These are phyloP conservation scores for Pestalotiopsis fici DNA, from an alignment of 2,329 filamentous ascomycete genomes.

Conservation along the genomic window DNA sequence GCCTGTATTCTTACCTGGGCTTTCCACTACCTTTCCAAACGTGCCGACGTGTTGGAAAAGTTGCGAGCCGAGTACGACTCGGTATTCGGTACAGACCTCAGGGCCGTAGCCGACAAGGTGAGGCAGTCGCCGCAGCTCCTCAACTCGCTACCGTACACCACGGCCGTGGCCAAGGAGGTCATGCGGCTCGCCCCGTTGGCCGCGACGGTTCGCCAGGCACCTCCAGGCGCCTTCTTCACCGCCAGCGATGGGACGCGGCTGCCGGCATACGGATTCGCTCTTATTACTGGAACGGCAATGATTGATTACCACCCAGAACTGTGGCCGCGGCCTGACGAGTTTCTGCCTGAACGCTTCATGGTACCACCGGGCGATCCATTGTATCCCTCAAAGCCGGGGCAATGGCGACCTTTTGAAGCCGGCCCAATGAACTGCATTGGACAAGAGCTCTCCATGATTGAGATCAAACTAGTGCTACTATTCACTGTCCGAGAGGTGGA, in stretches of 20 bases:
- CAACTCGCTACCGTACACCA: slow-evolving; percentile 51
- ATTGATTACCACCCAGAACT: slow-evolving; percentile 32
- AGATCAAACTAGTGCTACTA: slow-evolving; percentile 30
- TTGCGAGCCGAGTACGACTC: not conserved
- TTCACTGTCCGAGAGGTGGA: slow-evolving; percentile 22
- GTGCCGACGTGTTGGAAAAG: not conserved
- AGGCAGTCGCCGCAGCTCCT: slow-evolving; percentile 41
- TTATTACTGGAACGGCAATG: slow-evolving; percentile 17
- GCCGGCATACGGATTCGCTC: slow-evolving; percentile 32
- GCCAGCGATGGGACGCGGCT: slow-evolving; percentile 36
- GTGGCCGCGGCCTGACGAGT: slow-evolving; percentile 38
- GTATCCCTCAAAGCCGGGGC: slow-evolving; percentile 24
- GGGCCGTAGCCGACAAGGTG: slow-evolving; percentile 35
- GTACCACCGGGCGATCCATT: slow-evolving; percentile 18
- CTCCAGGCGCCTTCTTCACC: slow-evolving; percentile 33
- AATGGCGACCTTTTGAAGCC: slow-evolving; percentile 37
- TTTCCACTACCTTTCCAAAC: slow-evolving; percentile 15
- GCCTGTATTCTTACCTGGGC: slow-evolving; percentile 20
- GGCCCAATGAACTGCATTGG: slow-evolving; percentile 38
- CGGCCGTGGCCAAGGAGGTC: slow-evolving; percentile 52
- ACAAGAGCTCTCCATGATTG: slow-evolving; percentile 34
- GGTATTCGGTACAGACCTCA: slow-evolving; percentile 44
- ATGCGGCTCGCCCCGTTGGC: slow-evolving; percentile 52
- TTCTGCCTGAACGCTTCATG: slow-evolving; percentile 45
- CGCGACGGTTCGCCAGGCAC: slow-evolving; percentile 36